Conservation (phyloP, 2,329 filamentous ascomycete species). For the Cryphonectria carpinicola region DNA sequence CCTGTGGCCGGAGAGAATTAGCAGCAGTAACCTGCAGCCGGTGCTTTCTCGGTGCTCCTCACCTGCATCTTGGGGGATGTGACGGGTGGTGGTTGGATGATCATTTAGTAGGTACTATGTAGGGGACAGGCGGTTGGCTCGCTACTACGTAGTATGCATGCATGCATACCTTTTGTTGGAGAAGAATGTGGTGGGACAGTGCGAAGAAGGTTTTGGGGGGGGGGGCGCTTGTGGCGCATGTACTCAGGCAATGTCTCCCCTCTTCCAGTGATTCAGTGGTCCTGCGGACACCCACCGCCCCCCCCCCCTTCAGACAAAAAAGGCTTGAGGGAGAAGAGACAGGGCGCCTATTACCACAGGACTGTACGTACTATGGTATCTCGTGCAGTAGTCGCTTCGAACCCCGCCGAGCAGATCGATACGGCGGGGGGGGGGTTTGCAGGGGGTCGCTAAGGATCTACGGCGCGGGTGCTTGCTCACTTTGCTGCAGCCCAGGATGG, state of each 20-base stretch:
- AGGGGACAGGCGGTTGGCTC: conserved; percentile 3
- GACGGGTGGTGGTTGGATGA: conserved; percentile 18
- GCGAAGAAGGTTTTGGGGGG: background rate
- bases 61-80: background rate
- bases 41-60: conserved; percentile 26
- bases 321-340: background rate
- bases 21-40: conserved; percentile 5
- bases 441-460: background rate
- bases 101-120: background rate
- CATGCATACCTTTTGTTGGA: background rate
- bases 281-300: background rate
- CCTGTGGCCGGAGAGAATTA: conserved; percentile 12
- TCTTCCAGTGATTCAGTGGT: background rate
- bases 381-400: background rate
- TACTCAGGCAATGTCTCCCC: too few species aligned
- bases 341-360: background rate
- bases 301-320: too few species aligned
- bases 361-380: background rate
- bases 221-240: background rate
- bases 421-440: background rate
- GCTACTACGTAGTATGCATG: background rate
- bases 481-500: background rate
- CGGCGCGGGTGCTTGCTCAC: background rate
- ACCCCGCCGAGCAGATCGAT: background rate
- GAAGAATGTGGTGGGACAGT: background rate